phyloP scores from a whole-genome alignment of 2,329 filamentous ascomycete genomes.

The Cordyceps fumosorosea region DNA sequence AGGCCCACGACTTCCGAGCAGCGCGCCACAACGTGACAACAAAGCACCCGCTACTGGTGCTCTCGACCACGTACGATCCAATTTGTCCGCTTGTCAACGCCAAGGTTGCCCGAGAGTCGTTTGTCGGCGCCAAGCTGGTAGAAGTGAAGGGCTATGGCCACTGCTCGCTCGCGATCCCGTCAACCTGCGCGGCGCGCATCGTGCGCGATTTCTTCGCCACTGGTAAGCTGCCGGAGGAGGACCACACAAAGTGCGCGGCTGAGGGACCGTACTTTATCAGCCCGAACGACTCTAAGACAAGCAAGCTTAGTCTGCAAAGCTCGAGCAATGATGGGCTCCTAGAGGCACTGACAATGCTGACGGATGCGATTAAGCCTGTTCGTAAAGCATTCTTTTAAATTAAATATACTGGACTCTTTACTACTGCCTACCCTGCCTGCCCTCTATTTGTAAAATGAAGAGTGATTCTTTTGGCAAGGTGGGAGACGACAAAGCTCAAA shows the following conservation, averaged over 20 bases:
- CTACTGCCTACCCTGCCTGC: too few relatives aligned
- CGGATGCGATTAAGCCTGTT: background rate
- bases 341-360: constrained; percentile 9
- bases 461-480: too few relatives aligned
- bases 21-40: constrained; percentile 26
- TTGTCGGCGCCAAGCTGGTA: constrained; percentile 31
- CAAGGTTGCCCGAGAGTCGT: constrained; percentile 27
- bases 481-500: too few relatives aligned
- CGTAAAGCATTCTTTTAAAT: background rate
- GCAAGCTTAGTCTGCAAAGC: background rate
- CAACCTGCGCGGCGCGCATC: constrained; percentile 29
- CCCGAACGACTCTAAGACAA: constrained; percentile 21
- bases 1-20: constrained; percentile 24
- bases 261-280: constrained; percentile 33
- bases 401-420: background rate
- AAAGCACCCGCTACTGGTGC: constrained; percentile 25
- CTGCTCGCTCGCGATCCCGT: constrained; percentile 32
- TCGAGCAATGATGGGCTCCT: background rate
- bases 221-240: constrained; percentile 29
- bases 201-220: constrained; percentile 31
- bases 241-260: constrained; percentile 29
- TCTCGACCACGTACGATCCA: constrained; percentile 34
- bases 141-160: constrained; percentile 39
- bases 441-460: too few relatives aligned
- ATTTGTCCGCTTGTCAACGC: constrained; percentile 44